Evolutionary conservation across 208 protist species (phyloP).

Genomic region (Eutreptiella sp.): DNA sequence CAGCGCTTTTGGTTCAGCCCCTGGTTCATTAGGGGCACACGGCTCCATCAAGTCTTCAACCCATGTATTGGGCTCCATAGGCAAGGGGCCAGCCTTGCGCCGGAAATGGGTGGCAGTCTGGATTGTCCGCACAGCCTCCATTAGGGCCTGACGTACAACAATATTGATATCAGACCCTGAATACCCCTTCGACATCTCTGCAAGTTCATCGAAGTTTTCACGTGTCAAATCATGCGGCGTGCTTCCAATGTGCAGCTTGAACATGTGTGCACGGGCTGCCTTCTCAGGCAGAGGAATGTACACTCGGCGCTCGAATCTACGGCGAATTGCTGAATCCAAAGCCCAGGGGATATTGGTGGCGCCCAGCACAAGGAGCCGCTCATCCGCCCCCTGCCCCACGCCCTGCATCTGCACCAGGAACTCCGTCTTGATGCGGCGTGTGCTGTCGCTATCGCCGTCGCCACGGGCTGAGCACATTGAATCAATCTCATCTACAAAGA

Average conservation of each 20-base stretch:
- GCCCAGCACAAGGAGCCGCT: slow-evolving; percentile 55
- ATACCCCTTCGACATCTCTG: slow-evolving; percentile 77
- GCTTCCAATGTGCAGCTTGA: slow-evolving; percentile 91
- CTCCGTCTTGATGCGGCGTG: slow-evolving; percentile 86
- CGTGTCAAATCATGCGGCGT: slow-evolving; percentile 75
- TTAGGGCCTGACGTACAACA: slow-evolving; percentile 91
- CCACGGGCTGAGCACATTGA: slow-evolving; percentile 59
- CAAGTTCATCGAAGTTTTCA: slow-evolving; percentile 80
- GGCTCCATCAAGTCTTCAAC: slow-evolving; percentile 73
- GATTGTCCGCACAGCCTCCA: slow-evolving; percentile 92
- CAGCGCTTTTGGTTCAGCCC: slow-evolving; percentile 79
- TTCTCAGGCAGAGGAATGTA: slow-evolving; percentile 81
- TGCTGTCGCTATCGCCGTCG: slow-evolving; percentile 63
- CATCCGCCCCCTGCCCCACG: slow-evolving; percentile 12
- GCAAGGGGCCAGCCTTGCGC: slow-evolving; percentile 61
- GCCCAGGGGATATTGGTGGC: slow-evolving; percentile 71
- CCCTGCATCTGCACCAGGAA: slow-evolving; percentile 88
- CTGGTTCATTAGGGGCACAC: slow-evolving; percentile 87
- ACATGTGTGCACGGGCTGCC: slow-evolving; percentile 66
- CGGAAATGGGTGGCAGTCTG: slow-evolving; percentile 97
- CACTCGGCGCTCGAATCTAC: slow-evolving; percentile 77
- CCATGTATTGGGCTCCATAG: slow-evolving; percentile 57
- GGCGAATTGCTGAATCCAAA: slow-evolving; percentile 62
- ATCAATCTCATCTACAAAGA: slow-evolving; percentile 99
- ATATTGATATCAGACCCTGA: slow-evolving; percentile 93